Base-by-base conservation (phyloP, 352 stramenopile genomes). In the Aphanomyces stellatus region DNA sequence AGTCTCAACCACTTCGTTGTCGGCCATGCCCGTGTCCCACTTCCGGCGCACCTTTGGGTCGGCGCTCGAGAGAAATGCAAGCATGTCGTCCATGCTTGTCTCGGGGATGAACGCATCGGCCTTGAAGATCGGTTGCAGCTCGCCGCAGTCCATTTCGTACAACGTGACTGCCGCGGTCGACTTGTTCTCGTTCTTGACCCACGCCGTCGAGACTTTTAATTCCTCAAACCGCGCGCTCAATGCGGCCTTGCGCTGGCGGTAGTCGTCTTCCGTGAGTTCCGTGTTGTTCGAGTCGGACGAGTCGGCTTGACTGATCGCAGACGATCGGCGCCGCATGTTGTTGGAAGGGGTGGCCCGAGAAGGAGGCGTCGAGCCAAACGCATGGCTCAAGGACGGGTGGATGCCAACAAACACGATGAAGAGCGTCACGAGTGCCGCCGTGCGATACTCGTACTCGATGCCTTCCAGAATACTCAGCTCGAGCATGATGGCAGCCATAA, bases 361-460 rank as follows among this genome's bases (percentile, higher is more conserved):
- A 53, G 19, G 37, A 27, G 25, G 19, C 46, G 34, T 46, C 42
- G 43, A 15, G 28, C 33, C 35, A 40, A 59, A 30, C 19, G 65
- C 25, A 7, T 22, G 19, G 19, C 25, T 56, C 53, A n/a, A 51
- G 30, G 4, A n/a, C 30, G 78, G 80, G 35, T 88, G 80, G 6
- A 88, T 59, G 19, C 70, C 72, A 24, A 88, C 53, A 68, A 87
- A 86, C 35, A 80, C 65, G 19, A 73, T 76, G 55, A 85, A 88
- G 24, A 76, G 75, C 13, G 69, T 71, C 4, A 81, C 69, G 60
- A 79, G 81, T 62, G 71, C 75, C 13, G 61, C 74, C 40, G 80
- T 41, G 13, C 80, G 80, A 28, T 85, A 72, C 35, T 76, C 66
- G n/a, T 84, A 66, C 10, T 75, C 73, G 25, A 83, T 72, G 1